A percentile compares a stretch with the other conserved stretches of the same genome.
Evolutionary conservation across 2,329 filamentous ascomycete genomes (phyloP).

Genomic region (Talaromyces verruculosus): DNA sequence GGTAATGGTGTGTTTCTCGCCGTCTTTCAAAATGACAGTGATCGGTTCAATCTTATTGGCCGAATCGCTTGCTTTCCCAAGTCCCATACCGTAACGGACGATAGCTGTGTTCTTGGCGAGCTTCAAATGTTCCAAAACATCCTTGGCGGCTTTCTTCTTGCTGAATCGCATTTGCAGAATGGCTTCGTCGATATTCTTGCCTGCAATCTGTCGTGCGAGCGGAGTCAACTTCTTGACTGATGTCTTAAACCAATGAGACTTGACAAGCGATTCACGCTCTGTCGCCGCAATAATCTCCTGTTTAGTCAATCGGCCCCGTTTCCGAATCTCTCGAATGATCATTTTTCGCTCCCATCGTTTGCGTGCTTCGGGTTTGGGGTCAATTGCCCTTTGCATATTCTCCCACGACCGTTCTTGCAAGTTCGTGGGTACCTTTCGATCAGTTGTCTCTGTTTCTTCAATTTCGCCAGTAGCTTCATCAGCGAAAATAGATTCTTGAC

Average conservation of each 20-base stretch:
- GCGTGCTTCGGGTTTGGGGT: conserved; percentile 72
- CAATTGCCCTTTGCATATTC: conserved; percentile 63
- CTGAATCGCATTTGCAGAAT: conserved; percentile 93
- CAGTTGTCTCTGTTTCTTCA: conserved; percentile 25
- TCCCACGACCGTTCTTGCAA: conserved; percentile 47
- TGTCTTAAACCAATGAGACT: conserved; percentile 75
- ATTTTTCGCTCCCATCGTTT: conserved; percentile 79
- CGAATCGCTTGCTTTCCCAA: conserved; percentile 44
- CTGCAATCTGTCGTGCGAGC: conserved; percentile 81
- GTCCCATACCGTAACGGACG: conserved; percentile 79
- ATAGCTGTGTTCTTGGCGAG: conserved; percentile 79
- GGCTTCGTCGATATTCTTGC: conserved; percentile 91
- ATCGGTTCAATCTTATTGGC: conserved; percentile 40
- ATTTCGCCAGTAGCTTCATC: conserved; percentile 33
- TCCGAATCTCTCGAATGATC: conserved; percentile 72
- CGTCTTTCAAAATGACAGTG: conserved; percentile 71
- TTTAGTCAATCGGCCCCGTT: conserved; percentile 65
- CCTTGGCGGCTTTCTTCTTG: conserved; percentile 85
- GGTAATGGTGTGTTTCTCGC: conserved; percentile 66
- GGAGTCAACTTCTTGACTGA: conserved; percentile 88
- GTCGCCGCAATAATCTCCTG: conserved; percentile 67
- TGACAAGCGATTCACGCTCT: conserved; percentile 58
- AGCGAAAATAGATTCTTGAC: conserved; percentile 44
- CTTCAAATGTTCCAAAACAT: conserved; percentile 76
- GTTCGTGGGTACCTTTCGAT: conserved; percentile 7